These are phyloP conservation scores for Dactylellina haptotyla DNA, from an alignment of 2,329 filamentous ascomycete species.

Conservation along the genomic window DNA sequence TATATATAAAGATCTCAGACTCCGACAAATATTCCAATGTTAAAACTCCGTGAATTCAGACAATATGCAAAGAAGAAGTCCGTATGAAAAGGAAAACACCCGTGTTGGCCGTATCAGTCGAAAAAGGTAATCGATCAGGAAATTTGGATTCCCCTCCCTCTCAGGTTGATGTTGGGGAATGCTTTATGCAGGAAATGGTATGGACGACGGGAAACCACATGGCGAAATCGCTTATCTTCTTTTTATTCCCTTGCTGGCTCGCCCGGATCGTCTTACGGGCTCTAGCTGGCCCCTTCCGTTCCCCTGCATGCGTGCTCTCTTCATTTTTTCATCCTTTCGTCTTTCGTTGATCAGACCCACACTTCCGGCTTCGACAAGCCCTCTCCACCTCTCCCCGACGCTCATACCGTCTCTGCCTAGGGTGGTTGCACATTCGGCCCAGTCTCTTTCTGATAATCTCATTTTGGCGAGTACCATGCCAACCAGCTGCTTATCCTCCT, in stretches of 20 bases:
- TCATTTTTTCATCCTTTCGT: constrained; percentile 49
- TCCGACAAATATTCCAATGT: constrained; percentile 40
- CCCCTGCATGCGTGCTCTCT: constrained; percentile 47
- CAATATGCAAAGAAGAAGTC: constrained; percentile 23
- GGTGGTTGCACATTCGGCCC: constrained; percentile 74
- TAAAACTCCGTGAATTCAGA: constrained; percentile 41
- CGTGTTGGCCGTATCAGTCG: constrained; percentile 1
- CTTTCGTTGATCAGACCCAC: constrained; percentile 53
- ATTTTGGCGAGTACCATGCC: constrained; percentile 75
- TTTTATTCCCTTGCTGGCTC: constrained; percentile 31
- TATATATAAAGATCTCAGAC: constrained; percentile 19
- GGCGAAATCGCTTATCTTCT: constrained; percentile 24
- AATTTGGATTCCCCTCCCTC: not conserved
- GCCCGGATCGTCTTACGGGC: constrained; percentile 36
- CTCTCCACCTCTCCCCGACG: constrained; percentile 72
- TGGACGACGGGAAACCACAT: constrained; percentile 14
- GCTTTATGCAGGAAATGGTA: not conserved
- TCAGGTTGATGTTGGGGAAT: too few relatives aligned
- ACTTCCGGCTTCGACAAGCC: constrained; percentile 65
- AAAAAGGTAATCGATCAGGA: constrained; percentile 14
- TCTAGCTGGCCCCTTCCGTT: constrained; percentile 49
- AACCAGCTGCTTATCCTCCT: constrained; percentile 74
- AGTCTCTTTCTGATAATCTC: constrained; percentile 72
- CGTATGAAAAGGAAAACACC: constrained; percentile 15
- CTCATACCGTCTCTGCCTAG: constrained; percentile 69